Evolutionary conservation across 352 stramenopile genomes (phyloP), one percentile per base, ranked within the genome.

Genomic region (Globisporangium emineosum): DNA sequence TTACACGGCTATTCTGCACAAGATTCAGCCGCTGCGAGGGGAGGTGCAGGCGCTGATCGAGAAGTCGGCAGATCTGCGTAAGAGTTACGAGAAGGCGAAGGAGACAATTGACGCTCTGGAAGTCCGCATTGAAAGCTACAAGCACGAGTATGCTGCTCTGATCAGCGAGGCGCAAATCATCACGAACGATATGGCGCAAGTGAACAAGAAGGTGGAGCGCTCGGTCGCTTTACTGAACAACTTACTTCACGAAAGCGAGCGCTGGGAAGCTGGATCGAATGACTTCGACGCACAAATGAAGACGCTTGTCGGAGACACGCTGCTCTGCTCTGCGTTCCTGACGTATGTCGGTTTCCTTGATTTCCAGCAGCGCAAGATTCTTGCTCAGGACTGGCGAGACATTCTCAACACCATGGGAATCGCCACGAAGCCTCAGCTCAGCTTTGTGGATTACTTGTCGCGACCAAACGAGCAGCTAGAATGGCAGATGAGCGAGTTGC

Each of bases 271-370:
- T 65, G 97, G 95, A 33, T 96, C 94, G n/a, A 95, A 98, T 69
- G 87, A 93, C 58, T 99, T 99, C 60, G 88, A 98, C 66, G 73
- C 86, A 19, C 96, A 99, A 68, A 93, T 99, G 74, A 88, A 93
- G 66, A 99, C 93, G 23, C 80, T 99, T 17, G 92, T 99, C 27
- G 98, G 97, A 21, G 98, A 99, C 77, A 98, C 91, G 50, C 80
- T 99, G 17, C 65, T 99, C 19, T 94, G 90, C 40, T 96, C 96
- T 51, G 96, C 94, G 0, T 99, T 99, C 66, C 77, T 99, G 8
- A 99, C 98, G 13, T 99, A 99, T 73, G 89, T 94, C 29, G 96
- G 98, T 21, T 99, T 99, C 66, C 98, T 99, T 62, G 97, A 99
- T 76, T 98, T 99, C 73, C 97, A 98, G 66, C 94, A 97, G 65